A percentile compares a stretch with the other conserved stretches of the same genome.
Conservation (phyloP, 208 protist genomes). For the Vickermania ingenoplastis region DNA sequence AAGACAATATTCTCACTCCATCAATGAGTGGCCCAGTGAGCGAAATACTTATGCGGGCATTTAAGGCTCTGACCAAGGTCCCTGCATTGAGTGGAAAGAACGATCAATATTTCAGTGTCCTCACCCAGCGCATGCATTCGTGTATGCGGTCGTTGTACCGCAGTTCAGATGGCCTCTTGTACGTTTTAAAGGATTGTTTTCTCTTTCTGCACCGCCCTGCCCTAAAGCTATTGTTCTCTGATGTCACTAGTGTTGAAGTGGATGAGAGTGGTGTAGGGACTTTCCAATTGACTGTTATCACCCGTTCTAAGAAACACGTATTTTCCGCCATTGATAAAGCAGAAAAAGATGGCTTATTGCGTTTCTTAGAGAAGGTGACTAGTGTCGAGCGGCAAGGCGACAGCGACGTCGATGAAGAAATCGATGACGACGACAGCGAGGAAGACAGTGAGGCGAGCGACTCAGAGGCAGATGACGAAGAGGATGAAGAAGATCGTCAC, state of each 20-base stretch:
- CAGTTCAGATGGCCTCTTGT: slow-evolving; percentile 64
- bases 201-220: slow-evolving; percentile 79
- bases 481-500: slow-evolving; percentile 17
- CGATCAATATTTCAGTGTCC: slow-evolving; percentile 63
- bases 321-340: slow-evolving; percentile 58
- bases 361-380: slow-evolving; percentile 46
- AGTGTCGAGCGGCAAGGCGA: slow-evolving; percentile 34
- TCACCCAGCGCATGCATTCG: slow-evolving; percentile 34
- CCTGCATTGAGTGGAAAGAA: slow-evolving; percentile 67
- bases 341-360: slow-evolving; percentile 52
- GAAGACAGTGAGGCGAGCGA: slow-evolving; percentile 33
- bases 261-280: slow-evolving; percentile 57
- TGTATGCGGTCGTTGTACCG: slow-evolving; percentile 69
- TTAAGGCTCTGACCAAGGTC: slow-evolving; percentile 70
- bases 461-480: slow-evolving; percentile 25
- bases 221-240: slow-evolving; percentile 34
- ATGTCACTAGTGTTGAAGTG: slow-evolving; percentile 47
- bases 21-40: slow-evolving; percentile 73
- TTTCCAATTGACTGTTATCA: slow-evolving; percentile 68
- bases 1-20: slow-evolving; percentile 38
- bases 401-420: slow-evolving; percentile 23
- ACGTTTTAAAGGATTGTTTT: slow-evolving; percentile 58
- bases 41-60: slow-evolving; percentile 66
- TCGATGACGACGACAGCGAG: slow-evolving; percentile 42
- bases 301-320: slow-evolving; percentile 42